These are phyloP conservation scores for Tritrichomonas musculus DNA, from an alignment of 208 protist genomes.

Conservation along the genomic window DNA sequence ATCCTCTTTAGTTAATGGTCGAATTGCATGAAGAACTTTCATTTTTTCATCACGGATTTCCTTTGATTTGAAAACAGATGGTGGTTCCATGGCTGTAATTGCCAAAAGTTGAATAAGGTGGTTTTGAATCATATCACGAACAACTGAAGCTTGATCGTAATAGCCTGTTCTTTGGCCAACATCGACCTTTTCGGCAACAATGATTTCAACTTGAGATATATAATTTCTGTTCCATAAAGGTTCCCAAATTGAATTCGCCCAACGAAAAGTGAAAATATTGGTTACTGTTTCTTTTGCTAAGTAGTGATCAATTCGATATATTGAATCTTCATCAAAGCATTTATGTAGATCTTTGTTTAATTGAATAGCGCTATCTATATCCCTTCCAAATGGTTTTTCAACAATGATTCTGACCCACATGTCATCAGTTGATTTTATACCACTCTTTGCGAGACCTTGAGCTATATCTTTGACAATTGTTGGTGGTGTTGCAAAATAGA, in stretches of 20 bases:
- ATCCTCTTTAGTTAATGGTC: conserved; percentile 59
- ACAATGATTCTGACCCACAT: conserved; percentile 54
- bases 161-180: conserved; percentile 63
- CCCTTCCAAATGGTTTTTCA: conserved; percentile 78
- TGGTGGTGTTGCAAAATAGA: conserved; percentile 33
- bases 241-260: conserved; percentile 73
- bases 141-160: conserved; percentile 51
- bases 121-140: conserved; percentile 50
- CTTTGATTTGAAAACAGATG: conserved; percentile 64
- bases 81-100: conserved; percentile 77
- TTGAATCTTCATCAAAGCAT: conserved; percentile 69
- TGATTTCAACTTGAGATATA: conserved; percentile 74
- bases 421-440: background rate
- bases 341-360: conserved; percentile 63
- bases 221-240: conserved; percentile 71
- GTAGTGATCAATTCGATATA: conserved; percentile 84
- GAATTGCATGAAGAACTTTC: conserved; percentile 62
- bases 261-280: conserved; percentile 78
- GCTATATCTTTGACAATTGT: background rate
- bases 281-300: conserved; percentile 82
- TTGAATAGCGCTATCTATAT: conserved; percentile 65
- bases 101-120: conserved; percentile 66
- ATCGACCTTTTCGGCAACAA: conserved; percentile 77
- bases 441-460: background rate
- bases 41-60: conserved; percentile 77